phyloP scores from a whole-genome alignment of 345 rosid species.

The Citrus maxima region DNA sequence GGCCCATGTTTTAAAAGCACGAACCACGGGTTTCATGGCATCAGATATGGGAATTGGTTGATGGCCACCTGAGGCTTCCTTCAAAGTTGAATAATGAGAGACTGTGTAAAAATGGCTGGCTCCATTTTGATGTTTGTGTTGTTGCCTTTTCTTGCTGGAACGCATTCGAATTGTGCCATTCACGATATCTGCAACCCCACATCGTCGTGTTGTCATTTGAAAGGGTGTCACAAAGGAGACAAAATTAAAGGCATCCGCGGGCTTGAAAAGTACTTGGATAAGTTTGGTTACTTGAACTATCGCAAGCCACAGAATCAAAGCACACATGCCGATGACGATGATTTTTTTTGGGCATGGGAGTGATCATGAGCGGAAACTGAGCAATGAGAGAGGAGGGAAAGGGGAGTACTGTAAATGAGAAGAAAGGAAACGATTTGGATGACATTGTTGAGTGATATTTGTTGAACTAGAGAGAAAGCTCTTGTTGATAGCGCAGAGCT shows the following conservation, averaged over 20 bases:
- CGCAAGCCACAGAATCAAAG: no score
- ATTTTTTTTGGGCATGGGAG: not conserved
- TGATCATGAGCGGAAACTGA: not conserved
- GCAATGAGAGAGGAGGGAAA: not conserved
- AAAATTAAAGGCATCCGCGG: no score
- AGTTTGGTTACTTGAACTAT: no score
- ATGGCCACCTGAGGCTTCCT: constrained; percentile 19
- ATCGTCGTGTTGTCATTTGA: constrained; percentile 30
- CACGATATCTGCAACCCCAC: constrained; percentile 34
- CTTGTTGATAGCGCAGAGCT: no score
- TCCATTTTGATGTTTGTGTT: not conserved
- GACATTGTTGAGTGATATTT: not conserved
- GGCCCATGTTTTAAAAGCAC: constrained; percentile 30
- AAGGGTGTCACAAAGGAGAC: no score
- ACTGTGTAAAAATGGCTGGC: constrained; percentile 17
- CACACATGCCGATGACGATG: no score
- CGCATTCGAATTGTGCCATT: constrained; percentile 27
- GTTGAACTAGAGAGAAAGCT: no score
- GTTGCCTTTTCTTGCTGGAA: constrained; percentile 6
- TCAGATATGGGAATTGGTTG: constrained; percentile 25
- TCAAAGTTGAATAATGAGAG: constrained; percentile 21
- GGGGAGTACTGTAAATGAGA: not conserved
- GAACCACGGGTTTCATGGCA: not conserved
- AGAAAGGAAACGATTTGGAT: not conserved
- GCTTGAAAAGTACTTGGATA: no score